phyloP scores from a whole-genome alignment of 257 asterid species.

The Solanum medicagineum region DNA sequence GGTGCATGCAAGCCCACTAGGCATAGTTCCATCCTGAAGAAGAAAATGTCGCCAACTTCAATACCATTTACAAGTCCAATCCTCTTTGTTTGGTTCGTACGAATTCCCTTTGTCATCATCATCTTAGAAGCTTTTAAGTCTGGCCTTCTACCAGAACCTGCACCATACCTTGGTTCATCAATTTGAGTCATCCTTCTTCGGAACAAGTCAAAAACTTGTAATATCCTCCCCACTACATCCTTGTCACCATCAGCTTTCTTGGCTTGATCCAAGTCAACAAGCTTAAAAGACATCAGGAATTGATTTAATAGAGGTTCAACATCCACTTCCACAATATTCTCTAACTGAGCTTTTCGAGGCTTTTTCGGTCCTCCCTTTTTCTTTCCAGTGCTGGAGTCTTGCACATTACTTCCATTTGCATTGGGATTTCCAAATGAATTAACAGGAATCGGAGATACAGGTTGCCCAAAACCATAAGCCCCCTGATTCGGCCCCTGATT shows the following conservation, averaged over 20 bases:
- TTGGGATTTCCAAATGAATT: slow-evolving; percentile 58
- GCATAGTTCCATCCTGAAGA: slow-evolving; percentile 84
- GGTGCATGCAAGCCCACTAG: slow-evolving; percentile 77
- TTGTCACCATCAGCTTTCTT: slow-evolving; percentile 48
- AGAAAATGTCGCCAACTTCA: slow-evolving; percentile 85
- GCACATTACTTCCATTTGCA: slow-evolving; percentile 39
- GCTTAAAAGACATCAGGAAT: slow-evolving; percentile 27
- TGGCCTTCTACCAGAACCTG: slow-evolving; percentile 54
- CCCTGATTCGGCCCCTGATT: slow-evolving; percentile 13
- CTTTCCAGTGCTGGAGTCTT: slow-evolving; percentile 25
- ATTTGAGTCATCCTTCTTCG: slow-evolving; percentile 48
- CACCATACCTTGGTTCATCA: slow-evolving; percentile 44
- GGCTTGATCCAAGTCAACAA: slow-evolving; percentile 33
- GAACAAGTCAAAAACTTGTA: slow-evolving; percentile 46
- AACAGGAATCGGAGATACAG: slow-evolving; percentile 50
- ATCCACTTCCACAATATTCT: slow-evolving; percentile 23
- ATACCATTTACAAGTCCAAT: slow-evolving; percentile 67
- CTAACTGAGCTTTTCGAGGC: slow-evolving; percentile 13
- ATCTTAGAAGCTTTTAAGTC: slow-evolving; percentile 46
- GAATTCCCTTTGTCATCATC: slow-evolving; percentile 54
- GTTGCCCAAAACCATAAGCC: slow-evolving; percentile 17
- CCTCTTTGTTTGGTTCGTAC: slow-evolving; percentile 54
- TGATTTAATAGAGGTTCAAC: slow-evolving; percentile 14
- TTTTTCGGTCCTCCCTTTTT: slow-evolving; percentile 32
- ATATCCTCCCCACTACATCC: slow-evolving; percentile 31